Conservation (phyloP, 495 filamentous ascomycete genomes). For the Annulohypoxylon stygium region DNA sequence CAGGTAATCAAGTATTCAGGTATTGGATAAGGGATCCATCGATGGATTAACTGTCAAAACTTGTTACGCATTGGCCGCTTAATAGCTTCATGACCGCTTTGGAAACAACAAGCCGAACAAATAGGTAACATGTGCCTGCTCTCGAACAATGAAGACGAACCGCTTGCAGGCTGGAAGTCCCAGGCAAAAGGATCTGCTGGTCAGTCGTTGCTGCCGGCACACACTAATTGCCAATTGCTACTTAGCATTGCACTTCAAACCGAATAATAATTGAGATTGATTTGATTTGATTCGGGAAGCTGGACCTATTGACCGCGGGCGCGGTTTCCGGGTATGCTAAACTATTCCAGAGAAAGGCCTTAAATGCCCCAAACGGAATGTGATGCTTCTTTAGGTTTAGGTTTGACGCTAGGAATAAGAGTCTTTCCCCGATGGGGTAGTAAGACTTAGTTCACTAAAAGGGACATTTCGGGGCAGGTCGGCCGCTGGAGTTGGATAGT, state of each 20-base stretch:
- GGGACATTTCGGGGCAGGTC: constrained; percentile 47
- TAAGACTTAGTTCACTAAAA: constrained; percentile 23
- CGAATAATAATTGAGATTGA: constrained; percentile 27
- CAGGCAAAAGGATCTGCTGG: constrained; percentile 46
- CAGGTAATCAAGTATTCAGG: not conserved
- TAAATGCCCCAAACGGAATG: constrained; percentile 51
- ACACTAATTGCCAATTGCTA: not conserved
- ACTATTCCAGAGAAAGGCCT: constrained; percentile 22
- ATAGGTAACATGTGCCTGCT: constrained; percentile 44
- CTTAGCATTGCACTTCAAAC: not conserved
- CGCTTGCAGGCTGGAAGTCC: constrained; percentile 46
- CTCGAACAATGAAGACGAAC: constrained; percentile 41
- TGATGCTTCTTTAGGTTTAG: constrained; percentile 43
- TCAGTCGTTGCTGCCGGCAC: constrained; percentile 31
- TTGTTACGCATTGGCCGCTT: constrained; percentile 24
- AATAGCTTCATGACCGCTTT: constrained; percentile 38
- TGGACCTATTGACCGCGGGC: constrained; percentile 51
- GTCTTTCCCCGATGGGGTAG: constrained; percentile 30
- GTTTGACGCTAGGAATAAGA: constrained; percentile 19
- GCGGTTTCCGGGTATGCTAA: constrained; percentile 40
- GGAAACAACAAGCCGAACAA: constrained; percentile 28
- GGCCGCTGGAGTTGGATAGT: constrained; percentile 36
- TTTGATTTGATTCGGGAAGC: constrained; percentile 46
- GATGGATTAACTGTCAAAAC: constrained; percentile 13
- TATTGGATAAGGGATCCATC: constrained; percentile 16